These are phyloP conservation scores for Sarcodon sp. DNA, from an alignment of 768 basidiomycete genomes.

Conservation along the genomic window DNA sequence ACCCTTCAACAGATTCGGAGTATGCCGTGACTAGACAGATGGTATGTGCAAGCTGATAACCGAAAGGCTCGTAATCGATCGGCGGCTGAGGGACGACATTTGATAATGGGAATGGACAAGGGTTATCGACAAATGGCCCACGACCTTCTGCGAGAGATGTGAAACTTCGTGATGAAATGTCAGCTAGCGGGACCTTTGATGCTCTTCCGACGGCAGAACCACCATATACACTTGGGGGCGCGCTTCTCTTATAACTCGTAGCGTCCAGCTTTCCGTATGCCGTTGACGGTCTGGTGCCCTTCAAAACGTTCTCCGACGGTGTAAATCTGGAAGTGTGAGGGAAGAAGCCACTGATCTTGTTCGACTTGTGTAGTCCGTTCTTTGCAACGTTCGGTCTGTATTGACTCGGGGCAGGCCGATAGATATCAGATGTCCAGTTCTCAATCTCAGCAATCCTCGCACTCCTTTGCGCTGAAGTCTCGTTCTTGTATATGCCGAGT, in stretches of 20 bases:
- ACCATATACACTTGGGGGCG: slow-evolving; percentile 19
- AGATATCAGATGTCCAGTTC: slow-evolving; percentile 93
- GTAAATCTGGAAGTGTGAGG: slow-evolving; percentile 68
- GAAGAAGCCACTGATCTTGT: slow-evolving; percentile 46
- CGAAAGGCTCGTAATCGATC: slow-evolving; percentile 87
- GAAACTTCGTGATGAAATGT: slow-evolving; percentile 74
- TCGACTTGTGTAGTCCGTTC: slow-evolving; percentile 43
- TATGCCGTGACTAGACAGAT: slow-evolving; percentile 98
- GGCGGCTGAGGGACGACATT: slow-evolving; percentile 91
- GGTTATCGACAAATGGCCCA: slow-evolving; percentile 43
- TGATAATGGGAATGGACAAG: slow-evolving; percentile 86
- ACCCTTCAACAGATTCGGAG: slow-evolving; percentile 91
- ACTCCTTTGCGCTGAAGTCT: slow-evolving; percentile 89
- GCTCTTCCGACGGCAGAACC: slow-evolving; percentile 19
- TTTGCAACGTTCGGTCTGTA: slow-evolving; percentile 85
- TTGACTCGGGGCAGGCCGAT: slow-evolving; percentile 80
- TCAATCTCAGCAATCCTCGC: slow-evolving; percentile 85
- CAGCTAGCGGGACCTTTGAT: slow-evolving; percentile 55
- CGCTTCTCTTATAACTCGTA: slow-evolving; percentile 45
- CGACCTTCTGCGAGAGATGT: slow-evolving; percentile 56
- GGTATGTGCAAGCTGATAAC: slow-evolving; percentile 86
- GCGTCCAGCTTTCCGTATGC: slow-evolving; percentile 58
- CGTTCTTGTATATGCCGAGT: slow-evolving; percentile 85
- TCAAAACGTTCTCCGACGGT: slow-evolving; percentile 48
- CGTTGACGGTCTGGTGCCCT: slow-evolving; percentile 42